A percentile compares a stretch with the other conserved stretches of the same genome.
Conservation (phyloP, 75 land plant species). For the Pinus tabuliformis region DNA sequence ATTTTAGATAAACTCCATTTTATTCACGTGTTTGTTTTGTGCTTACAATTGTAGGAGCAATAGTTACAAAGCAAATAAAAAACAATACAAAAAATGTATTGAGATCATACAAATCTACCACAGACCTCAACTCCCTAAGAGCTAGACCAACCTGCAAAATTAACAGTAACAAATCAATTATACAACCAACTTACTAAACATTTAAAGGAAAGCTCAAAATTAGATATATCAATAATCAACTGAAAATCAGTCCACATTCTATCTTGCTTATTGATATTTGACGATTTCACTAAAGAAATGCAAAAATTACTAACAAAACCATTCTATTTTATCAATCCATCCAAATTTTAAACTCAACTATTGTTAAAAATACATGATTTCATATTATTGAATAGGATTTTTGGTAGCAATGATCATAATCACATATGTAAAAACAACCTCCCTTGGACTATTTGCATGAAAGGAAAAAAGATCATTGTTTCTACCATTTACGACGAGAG, state of each 20-base stretch:
- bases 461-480: neutral
- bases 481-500: neutral
- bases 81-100: conserved; percentile 74
- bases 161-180: neutral
- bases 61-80: conserved; percentile 73
- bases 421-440: neutral
- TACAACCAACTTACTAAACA: conserved; percentile 3
- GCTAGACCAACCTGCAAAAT: conserved; percentile 80
- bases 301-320: neutral
- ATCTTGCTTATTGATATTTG: neutral
- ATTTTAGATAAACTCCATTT: neutral
- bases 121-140: conserved; percentile 69
- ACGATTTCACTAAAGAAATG: neutral
- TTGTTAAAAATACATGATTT: neutral
- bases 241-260: neutral
- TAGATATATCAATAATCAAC: conserved; percentile 1
- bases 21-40: conserved; percentile 21
- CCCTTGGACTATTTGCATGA: neutral
- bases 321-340: neutral
- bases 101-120: conserved; percentile 77
- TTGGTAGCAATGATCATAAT: neutral
- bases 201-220: neutral
- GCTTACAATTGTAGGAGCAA: conserved; percentile 74
- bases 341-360: neutral
- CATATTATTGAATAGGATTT: neutral